Conservation (phyloP, 345 rosid species). For the Salix viminalis region DNA sequence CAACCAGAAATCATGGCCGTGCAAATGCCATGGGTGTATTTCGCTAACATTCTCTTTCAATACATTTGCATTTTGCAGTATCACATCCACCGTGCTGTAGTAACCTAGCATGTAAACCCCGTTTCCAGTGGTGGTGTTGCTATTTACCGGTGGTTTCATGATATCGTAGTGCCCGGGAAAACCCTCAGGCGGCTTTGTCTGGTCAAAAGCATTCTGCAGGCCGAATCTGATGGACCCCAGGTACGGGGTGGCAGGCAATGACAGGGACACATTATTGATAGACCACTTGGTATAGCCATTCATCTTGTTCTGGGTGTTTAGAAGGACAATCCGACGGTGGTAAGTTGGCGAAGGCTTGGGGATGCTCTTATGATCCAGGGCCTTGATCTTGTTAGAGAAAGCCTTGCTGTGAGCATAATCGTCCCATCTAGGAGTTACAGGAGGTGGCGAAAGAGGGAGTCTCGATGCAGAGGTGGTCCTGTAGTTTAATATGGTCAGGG, state of each 20-base stretch:
- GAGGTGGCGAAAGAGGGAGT: slow-evolving; percentile 49
- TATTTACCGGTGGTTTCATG: slow-evolving; percentile 42
- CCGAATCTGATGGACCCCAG: slow-evolving; percentile 55
- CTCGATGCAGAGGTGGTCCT: slow-evolving; percentile 30
- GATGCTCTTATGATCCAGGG: slow-evolving; percentile 30
- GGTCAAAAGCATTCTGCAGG: slow-evolving; percentile 37
- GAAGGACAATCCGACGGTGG: slow-evolving; percentile 44
- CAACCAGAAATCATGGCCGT: slow-evolving; percentile 87
- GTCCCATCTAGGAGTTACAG: slow-evolving; percentile 62
- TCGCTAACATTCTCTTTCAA: slow-evolving; percentile 42
- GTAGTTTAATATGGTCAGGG: slow-evolving; percentile 56
- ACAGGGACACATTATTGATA: slow-evolving; percentile 62
- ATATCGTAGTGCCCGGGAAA: slow-evolving; percentile 43
- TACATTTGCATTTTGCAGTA: slow-evolving; percentile 67
- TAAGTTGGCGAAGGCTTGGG: slow-evolving; percentile 38
- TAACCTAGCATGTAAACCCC: slow-evolving; percentile 47
- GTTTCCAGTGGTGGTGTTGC: slow-evolving; percentile 43
- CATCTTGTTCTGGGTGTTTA: slow-evolving; percentile 64
- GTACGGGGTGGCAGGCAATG: slow-evolving; percentile 67
- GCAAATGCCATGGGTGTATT: slow-evolving; percentile 85
- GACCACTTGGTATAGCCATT: slow-evolving; percentile 64
- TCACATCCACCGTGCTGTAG: slow-evolving; percentile 59
- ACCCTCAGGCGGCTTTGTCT: slow-evolving; percentile 41
- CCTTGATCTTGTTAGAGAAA: slow-evolving; percentile 35
- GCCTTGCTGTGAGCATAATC: slow-evolving; percentile 48